phyloP scores from a whole-genome alignment of 2,329 filamentous ascomycete genomes.

The Orbilia brochopaga region DNA sequence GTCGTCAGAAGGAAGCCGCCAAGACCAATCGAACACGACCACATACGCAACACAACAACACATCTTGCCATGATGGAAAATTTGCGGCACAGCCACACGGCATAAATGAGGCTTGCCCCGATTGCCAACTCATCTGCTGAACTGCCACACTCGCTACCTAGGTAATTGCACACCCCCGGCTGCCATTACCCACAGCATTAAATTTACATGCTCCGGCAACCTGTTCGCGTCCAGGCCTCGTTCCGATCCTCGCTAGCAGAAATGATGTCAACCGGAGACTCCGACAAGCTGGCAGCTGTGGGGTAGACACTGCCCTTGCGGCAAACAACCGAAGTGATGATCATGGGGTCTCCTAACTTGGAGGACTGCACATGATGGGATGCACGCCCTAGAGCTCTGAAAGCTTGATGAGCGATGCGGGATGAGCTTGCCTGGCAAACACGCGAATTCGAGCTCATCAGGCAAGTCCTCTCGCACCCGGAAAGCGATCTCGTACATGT shows the following conservation, averaged over 20 bases:
- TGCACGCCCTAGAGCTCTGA: not conserved
- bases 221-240: not conserved
- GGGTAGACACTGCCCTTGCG: constrained; percentile 23
- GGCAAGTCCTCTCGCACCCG: not conserved
- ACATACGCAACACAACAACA: constrained; percentile 33
- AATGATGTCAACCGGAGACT: constrained; percentile 45
- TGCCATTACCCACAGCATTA: too few relatives aligned
- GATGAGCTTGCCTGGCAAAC: not conserved
- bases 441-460: not conserved
- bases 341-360: constrained; percentile 9
- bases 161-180: constrained; percentile 22
- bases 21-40: not conserved
- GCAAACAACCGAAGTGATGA: constrained; percentile 5
- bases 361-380: not conserved
- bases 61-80: constrained; percentile 1
- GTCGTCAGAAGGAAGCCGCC: constrained; percentile 10
- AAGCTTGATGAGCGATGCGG: not conserved
- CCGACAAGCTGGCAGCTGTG: constrained; percentile 32
- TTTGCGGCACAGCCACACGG: constrained; percentile 38
- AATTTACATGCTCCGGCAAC: too few relatives aligned
- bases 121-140: constrained; percentile 27
- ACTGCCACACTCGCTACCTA: constrained; percentile 20
- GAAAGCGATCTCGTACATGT: too few relatives aligned
- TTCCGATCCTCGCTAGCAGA: constrained; percentile 1
- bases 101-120: constrained; percentile 16